Evolutionary conservation across 2,329 filamentous ascomycete genomes (phyloP), one percentile per base, ranked within the genome.

Genomic region (Nemania diffusa): DNA sequence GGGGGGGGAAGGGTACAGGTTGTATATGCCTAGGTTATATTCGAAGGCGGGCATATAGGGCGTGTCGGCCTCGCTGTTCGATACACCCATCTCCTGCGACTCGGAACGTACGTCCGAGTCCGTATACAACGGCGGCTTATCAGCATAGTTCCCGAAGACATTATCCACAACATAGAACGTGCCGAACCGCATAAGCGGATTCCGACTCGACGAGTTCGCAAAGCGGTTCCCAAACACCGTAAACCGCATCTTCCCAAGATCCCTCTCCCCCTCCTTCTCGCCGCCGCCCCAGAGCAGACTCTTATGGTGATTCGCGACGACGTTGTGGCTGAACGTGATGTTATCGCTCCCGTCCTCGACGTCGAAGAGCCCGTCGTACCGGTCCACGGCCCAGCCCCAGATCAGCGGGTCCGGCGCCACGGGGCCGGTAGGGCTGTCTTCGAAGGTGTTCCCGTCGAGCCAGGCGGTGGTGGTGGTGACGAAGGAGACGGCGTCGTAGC

Each of bases 271-370:
- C 3, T 72, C 71, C 44, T 72, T 72, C 65, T 72, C 71, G 20
- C 71, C 71, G n/a, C 71, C 69, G 37, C 71, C 71, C 69, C 69
- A 70, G 6, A 72, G 65, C 9, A 72, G 42, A 50, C 71, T 72
- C 67, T 71, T 72, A 48, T 72, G 71, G 50, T 72, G 71, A 37
- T 72, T 72, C 1, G 69, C 67, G 24, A 72, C 65, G 24, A 71
- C 52, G 29, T 72, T 72, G 57, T 72, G 71, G 55, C 69, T 71
- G 53, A 72, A 71, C 9, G 71, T 72, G 42, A 72, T 65, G 34
- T 62, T 27, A 52, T 72, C 71, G 1, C 69, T 69, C 22, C 71
- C 71, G 50, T 72, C 71, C 56, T 72, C 71, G 53, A 69, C 67
- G 58, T 72, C 71, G 50, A 71, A 67, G 2, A 71, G 62, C 6